Conservation (phyloP, 768 basidiomycete species). For the Hebeloma cylindrosporum region DNA sequence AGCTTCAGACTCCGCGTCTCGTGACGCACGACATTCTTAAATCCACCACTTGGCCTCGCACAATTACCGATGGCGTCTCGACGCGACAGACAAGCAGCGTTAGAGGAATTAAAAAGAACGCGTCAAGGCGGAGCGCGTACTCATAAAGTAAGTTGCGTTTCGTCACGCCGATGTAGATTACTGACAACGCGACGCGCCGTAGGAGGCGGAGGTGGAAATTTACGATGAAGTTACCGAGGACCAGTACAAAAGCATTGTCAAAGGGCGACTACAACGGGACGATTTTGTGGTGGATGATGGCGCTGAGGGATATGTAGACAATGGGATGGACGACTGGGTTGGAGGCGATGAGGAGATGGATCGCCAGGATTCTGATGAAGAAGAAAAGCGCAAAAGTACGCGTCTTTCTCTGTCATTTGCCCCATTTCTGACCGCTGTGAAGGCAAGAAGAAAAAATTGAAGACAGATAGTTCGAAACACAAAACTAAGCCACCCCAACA, state of each 20-base stretch:
- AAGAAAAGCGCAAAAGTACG: slow-evolving; percentile 46
- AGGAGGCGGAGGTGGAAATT: slow-evolving; percentile 63
- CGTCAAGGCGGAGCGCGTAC: slow-evolving; percentile 58
- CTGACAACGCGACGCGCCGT: slow-evolving; percentile 4
- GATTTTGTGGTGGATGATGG: slow-evolving; percentile 98
- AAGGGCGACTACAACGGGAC: slow-evolving; percentile 75
- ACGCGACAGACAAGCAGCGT: slow-evolving; percentile 54
- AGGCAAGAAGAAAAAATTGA: slow-evolving; percentile 46
- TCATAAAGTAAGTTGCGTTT: slow-evolving; percentile 49
- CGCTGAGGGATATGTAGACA: slow-evolving; percentile 87
- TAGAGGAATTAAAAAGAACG: slow-evolving; percentile 58
- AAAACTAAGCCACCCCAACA: slow-evolving; percentile 54
- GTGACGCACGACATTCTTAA: slow-evolving; percentile 4
- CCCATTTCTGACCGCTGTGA: slow-evolving; percentile 1
- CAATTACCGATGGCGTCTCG: slow-evolving; percentile 38
- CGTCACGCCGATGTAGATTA: neutral
- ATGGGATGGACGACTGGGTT: slow-evolving; percentile 95
- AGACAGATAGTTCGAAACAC: slow-evolving; percentile 34
- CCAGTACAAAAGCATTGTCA: slow-evolving; percentile 84
- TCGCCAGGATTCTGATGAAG: slow-evolving; percentile 57
- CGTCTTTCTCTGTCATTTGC: neutral
- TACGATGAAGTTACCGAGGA: slow-evolving; percentile 93
- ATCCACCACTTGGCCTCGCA: neutral
- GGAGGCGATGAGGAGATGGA: slow-evolving; percentile 48
- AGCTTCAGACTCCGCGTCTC: slow-evolving; percentile 15